Evolutionary conservation across 129 eudicot species (phyloP).

Genomic region (Sambucus nigra): DNA sequence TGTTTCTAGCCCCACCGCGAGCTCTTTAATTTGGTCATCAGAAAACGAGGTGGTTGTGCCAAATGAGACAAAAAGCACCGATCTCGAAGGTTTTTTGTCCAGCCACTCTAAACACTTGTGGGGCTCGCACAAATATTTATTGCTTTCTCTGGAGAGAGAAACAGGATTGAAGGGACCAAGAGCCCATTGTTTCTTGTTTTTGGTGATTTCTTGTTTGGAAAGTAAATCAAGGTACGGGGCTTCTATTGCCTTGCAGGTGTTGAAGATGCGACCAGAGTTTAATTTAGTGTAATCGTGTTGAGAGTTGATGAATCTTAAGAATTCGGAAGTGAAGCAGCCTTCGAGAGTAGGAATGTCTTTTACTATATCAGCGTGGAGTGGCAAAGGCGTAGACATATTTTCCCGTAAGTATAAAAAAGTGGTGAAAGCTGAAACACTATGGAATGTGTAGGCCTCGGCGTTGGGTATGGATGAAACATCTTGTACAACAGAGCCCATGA

Average conservation of each 20-base stretch:
- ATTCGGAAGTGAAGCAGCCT: conserved; percentile 28
- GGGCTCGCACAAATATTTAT: too few relatives aligned
- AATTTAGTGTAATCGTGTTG: conserved; percentile 14
- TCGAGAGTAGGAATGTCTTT: conserved; percentile 23
- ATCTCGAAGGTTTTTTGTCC: conserved; percentile 28
- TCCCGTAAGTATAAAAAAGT: conserved; percentile 6
- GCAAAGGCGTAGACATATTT: conserved; percentile 3
- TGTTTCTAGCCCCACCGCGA: conserved; percentile 37
- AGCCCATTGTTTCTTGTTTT: conserved; percentile 25
- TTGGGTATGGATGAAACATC: conserved; percentile 30
- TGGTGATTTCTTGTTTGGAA: conserved; percentile 8
- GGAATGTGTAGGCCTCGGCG: conserved; percentile 45
- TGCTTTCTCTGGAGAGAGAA: background rate
- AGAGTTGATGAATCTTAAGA: conserved; percentile 7
- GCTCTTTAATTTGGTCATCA: conserved; percentile 22
- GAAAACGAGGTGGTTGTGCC: conserved; percentile 30
- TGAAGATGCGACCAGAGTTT: conserved; percentile 26
- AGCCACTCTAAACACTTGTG: conserved; percentile 44
- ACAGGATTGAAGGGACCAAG: conserved; percentile 35
- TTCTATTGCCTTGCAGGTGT: conserved; percentile 28
- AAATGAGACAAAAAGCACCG: conserved; percentile 34
- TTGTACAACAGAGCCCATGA: conserved; percentile 45
- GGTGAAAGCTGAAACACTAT: conserved; percentile 33
- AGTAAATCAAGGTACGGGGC: conserved; percentile 21
- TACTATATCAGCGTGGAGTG: conserved; percentile 2